Evolutionary conservation across 768 basidiomycete species (phyloP).

Genomic region (Trametes villosa): DNA sequence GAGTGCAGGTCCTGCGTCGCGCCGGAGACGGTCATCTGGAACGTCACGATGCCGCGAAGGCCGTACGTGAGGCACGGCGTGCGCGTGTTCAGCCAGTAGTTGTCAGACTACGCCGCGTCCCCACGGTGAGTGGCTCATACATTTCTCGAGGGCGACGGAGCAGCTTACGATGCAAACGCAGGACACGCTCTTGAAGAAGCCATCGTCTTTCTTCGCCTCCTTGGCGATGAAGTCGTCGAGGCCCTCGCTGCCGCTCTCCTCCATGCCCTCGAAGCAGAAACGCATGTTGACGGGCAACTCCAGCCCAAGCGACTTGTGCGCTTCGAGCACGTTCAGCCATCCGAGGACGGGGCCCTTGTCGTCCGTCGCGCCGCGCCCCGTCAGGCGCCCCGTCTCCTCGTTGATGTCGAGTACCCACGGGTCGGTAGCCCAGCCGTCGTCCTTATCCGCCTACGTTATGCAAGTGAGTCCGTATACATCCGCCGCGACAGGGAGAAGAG

Average conservation of each 20-base stretch:
- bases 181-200: conserved; percentile 88
- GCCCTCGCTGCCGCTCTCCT: conserved; percentile 91
- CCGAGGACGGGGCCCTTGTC: conserved; percentile 91
- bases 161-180: conserved; percentile 86
- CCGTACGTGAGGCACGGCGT: conserved; percentile 87
- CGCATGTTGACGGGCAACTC: conserved; percentile 88
- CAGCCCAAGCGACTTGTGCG: conserved; percentile 66
- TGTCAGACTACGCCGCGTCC: conserved; percentile 92
- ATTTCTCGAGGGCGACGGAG: too few species aligned
- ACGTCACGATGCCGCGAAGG: conserved; percentile 87
- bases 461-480: background rate
- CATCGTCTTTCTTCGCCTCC: conserved; percentile 68
- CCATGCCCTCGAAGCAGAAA: conserved; percentile 97
- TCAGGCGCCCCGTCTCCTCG: conserved; percentile 59
- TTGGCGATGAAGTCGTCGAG: conserved; percentile 83
- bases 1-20: conserved; percentile 90
- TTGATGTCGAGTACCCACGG: conserved; percentile 75
- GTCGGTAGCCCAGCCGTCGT: conserved; percentile 88
- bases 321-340: conserved; percentile 90
- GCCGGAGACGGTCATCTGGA: conserved; percentile 79
- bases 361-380: conserved; percentile 87
- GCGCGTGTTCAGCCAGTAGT: conserved; percentile 90
- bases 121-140: too few species aligned
- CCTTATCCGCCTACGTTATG: conserved; percentile 42
- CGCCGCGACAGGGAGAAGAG: background rate